These are phyloP conservation scores for Trichopus zeylanicus DNA, from an alignment of 116 monocot species.

Conservation along the genomic window DNA sequence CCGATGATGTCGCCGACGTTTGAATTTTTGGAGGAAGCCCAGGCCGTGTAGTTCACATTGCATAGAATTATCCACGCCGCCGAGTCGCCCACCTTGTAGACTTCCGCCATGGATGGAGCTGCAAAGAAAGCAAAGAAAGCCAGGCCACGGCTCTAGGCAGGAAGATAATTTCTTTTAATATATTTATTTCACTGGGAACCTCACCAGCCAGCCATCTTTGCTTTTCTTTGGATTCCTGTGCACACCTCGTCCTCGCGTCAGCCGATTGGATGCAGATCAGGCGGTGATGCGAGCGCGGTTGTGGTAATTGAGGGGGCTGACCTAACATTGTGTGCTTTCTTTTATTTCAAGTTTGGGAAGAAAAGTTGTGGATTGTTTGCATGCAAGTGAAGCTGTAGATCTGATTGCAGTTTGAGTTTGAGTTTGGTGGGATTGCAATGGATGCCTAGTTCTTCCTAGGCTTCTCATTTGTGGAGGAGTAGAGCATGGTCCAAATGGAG, in stretches of 20 bases:
- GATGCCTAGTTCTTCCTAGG: no score
- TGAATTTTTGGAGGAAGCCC: slow-evolving; percentile 39
- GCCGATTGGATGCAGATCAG: neutral
- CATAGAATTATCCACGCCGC: slow-evolving; percentile 22
- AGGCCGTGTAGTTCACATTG: slow-evolving; percentile 37
- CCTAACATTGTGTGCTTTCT: neutral
- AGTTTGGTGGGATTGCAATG: no score
- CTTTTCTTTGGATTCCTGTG: neutral
- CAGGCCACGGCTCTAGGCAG: neutral
- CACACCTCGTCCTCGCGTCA: neutral
- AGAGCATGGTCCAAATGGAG: no score
- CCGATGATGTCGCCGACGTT: slow-evolving; percentile 35
- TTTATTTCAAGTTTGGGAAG: neutral
- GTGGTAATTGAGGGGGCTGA: neutral
- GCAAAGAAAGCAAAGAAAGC: neutral
- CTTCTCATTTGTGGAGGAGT: no score
- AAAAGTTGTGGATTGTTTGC: neutral
- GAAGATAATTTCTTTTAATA: no score
- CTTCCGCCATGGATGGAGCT: slow-evolving; percentile 3
- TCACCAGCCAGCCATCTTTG: neutral
- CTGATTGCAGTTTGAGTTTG: no score
- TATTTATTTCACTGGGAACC: no score
- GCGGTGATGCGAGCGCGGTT: neutral
- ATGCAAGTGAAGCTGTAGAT: neutral
- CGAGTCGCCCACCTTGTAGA: slow-evolving; percentile 27